Percentiles rank a stretch among this genome's conserved stretches.
Evolutionary conservation across 306 rosid genomes (phyloP).

Genomic region (Datisca glomerata): DNA sequence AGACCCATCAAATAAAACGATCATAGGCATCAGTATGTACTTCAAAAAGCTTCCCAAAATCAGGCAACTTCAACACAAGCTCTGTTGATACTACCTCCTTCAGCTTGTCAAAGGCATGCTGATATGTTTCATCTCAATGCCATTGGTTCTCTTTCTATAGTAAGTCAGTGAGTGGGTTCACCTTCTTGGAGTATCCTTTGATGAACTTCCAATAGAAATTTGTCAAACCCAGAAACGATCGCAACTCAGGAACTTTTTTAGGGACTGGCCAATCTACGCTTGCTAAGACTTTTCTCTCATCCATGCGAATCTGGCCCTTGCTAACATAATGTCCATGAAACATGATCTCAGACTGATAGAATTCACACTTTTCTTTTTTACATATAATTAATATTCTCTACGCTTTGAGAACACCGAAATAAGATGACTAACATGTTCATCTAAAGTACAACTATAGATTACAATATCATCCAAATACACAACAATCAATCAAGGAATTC

Average conservation of each 20-base stretch:
- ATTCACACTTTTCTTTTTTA: conserved; percentile 6
- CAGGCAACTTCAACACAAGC: neutral
- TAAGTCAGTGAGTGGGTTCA: neutral
- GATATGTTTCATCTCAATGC: neutral
- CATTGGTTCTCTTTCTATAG: neutral
- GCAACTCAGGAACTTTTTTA: neutral
- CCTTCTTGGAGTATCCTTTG: neutral
- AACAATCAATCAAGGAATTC: conserved; percentile 2
- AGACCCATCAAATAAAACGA: neutral
- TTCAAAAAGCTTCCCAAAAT: neutral
- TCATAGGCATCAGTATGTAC: conserved; percentile 1
- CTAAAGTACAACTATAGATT: neutral
- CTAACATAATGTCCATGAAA: neutral
- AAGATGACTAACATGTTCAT: neutral
- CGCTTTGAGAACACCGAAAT: neutral
- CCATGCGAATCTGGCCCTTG: neutral
- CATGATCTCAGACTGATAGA: neutral
- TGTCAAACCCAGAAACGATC: neutral
- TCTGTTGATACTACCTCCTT: neutral
- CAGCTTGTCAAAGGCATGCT: neutral
- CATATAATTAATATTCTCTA: neutral
- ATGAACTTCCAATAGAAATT: neutral
- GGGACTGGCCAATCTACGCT: neutral
- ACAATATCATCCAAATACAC: conserved; percentile 1
- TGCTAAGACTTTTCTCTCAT: neutral